Conservation (phyloP, 768 basidiomycete species). For the Tricholoma sp. region DNA sequence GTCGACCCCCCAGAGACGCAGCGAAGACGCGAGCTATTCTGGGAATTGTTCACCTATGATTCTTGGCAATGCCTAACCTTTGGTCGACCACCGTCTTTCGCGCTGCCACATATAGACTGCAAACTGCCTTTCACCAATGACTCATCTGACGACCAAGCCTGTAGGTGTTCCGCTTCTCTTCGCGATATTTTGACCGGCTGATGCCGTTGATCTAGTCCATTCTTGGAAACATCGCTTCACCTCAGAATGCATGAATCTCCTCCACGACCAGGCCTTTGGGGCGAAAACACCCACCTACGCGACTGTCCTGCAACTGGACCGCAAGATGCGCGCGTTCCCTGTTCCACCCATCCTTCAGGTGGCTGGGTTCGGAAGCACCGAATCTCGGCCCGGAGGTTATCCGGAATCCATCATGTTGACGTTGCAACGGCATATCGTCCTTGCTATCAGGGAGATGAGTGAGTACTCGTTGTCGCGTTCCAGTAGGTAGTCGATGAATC, state of each 20-base stretch:
- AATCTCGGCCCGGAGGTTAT: conserved; percentile 38
- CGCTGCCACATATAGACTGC: conserved; percentile 62
- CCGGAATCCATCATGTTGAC: conserved; percentile 50
- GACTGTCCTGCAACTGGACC: conserved; percentile 61
- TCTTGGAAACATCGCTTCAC: conserved; percentile 69
- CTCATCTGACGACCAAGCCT: conserved; percentile 49
- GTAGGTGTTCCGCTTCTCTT: conserved; percentile 30
- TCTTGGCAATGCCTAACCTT: conserved; percentile 64
- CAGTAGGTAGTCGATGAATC: background rate
- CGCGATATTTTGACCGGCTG: background rate
- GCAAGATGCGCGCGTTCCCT: conserved; percentile 63
- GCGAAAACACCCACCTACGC: conserved; percentile 66
- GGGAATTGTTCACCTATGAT: conserved; percentile 56
- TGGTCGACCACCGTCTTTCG: conserved; percentile 65
- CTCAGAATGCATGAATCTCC: conserved; percentile 62
- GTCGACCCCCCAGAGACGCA: conserved; percentile 54
- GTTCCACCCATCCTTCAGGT: conserved; percentile 64
- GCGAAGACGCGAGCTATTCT: conserved; percentile 61
- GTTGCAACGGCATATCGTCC: conserved; percentile 61
- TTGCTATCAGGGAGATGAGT: conserved; percentile 70
- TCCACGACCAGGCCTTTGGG: conserved; percentile 70
- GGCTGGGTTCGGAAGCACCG: conserved; percentile 58
- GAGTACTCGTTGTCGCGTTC: conserved; percentile 19
- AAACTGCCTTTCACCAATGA: conserved; percentile 53
- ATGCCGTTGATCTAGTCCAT: conserved; percentile 36